A percentile compares a stretch with the other conserved stretches of the same genome.
Evolutionary conservation across 257 asterid species (phyloP).

Genomic region (Leptodermis oblonga): DNA sequence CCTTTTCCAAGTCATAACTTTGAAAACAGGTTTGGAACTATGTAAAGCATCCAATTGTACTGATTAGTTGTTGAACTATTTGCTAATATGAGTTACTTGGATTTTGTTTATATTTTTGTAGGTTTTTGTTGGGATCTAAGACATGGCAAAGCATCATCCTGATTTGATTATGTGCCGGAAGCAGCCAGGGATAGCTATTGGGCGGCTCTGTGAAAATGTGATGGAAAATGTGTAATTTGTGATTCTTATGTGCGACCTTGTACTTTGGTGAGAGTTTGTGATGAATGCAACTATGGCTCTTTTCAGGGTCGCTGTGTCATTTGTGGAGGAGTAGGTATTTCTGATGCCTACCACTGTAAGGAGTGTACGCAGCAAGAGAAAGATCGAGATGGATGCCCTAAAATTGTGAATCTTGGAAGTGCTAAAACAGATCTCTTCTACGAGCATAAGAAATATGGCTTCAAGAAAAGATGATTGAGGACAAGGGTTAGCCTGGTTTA

Average conservation of each 20-base stretch:
- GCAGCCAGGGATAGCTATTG: conserved; percentile 88
- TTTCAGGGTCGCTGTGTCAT: conserved; percentile 89
- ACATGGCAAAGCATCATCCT: conserved; percentile 89
- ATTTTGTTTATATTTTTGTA: conserved; percentile 10
- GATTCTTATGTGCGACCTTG: conserved; percentile 91
- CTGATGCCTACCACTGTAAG: conserved; percentile 85
- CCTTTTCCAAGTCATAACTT: background rate
- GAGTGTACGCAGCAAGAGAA: conserved; percentile 86
- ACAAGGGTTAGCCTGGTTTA: background rate
- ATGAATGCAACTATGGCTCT: conserved; percentile 84
- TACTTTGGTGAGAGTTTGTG: conserved; percentile 79
- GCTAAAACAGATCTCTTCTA: conserved; percentile 78
- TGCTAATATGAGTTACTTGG: background rate
- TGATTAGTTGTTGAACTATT: background rate
- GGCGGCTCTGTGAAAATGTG: conserved; percentile 82
- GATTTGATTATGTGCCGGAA: conserved; percentile 86
- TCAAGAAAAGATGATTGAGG: conserved; percentile 57
- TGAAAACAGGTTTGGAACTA: too few species aligned
- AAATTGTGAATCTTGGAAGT: conserved; percentile 79
- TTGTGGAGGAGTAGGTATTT: conserved; percentile 78
- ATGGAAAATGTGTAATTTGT: conserved; percentile 79
- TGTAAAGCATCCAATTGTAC: too few species aligned
- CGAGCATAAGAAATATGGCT: conserved; percentile 79
- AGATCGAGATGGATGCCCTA: conserved; percentile 82
- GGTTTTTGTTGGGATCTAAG: conserved; percentile 6